phyloP scores from a whole-genome alignment of 2,329 filamentous ascomycete species.

The Pseudogymnoascus sp. region DNA sequence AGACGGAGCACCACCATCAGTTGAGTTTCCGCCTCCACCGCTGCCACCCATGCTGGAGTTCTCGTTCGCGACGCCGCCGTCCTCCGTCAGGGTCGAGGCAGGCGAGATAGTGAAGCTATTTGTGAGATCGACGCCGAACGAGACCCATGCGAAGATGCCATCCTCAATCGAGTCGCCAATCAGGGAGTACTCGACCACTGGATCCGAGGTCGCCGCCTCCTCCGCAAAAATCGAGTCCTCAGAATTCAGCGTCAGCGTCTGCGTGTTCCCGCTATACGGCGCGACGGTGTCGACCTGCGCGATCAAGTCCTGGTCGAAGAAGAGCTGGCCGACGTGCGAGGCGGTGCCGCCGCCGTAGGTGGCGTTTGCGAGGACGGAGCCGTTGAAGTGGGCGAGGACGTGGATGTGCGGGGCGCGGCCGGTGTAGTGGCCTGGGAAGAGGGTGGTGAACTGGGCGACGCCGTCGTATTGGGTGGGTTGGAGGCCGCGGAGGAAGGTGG shows the following conservation, averaged over 20 bases:
- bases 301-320: conserved; percentile 53
- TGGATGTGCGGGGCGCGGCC: conserved; percentile 40
- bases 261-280: conserved; percentile 40
- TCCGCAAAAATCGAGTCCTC: conserved; percentile 39
- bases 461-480: conserved; percentile 33
- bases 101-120: neutral
- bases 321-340: conserved; percentile 54
- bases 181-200: conserved; percentile 47
- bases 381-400: conserved; percentile 36
- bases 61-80: neutral
- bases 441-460: conserved; percentile 32
- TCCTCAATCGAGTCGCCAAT: conserved; percentile 43
- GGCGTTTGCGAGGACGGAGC: conserved; percentile 27
- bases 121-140: conserved; percentile 34
- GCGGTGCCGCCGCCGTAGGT: conserved; percentile 41
- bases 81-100: neutral
- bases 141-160: conserved; percentile 47
- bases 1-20: neutral
- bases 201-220: conserved; percentile 40
- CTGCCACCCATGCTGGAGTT: neutral
- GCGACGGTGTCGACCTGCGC: conserved; percentile 37
- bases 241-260: conserved; percentile 38
- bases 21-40: neutral
- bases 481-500: conserved; percentile 32
- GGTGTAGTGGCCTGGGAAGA: conserved; percentile 37